Evolutionary conservation across 106 monocot species (phyloP).

Genomic region (Triglochin maritima): DNA sequence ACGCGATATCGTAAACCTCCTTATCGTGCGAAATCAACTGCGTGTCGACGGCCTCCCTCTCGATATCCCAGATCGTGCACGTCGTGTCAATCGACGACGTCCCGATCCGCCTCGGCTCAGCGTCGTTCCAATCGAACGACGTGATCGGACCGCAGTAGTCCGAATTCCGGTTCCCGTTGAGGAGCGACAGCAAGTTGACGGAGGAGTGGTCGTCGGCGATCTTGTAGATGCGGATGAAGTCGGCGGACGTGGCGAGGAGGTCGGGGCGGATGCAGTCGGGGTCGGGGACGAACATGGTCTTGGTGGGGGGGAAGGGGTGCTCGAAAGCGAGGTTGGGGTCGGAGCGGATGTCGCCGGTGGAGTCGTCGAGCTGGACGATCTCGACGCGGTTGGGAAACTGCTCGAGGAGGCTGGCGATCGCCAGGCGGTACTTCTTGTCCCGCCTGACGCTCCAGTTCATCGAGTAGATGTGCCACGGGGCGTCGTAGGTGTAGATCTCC

Average conservation of each 20-base stretch:
- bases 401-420: slow-evolving; percentile 84
- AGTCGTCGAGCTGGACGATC: slow-evolving; percentile 96
- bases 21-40: slow-evolving; percentile 98
- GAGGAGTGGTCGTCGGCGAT: slow-evolving; percentile 22
- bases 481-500: slow-evolving; percentile 99
- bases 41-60: slow-evolving; percentile 83
- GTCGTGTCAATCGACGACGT: slow-evolving; percentile 93
- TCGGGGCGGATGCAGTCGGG: slow-evolving; percentile 73
- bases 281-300: slow-evolving; percentile 88
- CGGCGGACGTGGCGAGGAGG: slow-evolving; percentile 90
- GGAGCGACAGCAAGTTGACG: slow-evolving; percentile 34
- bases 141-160: slow-evolving; percentile 98
- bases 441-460: slow-evolving; percentile 99
- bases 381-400: slow-evolving; percentile 75
- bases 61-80: slow-evolving; percentile 97
- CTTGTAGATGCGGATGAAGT: slow-evolving; percentile 88
- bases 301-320: slow-evolving; percentile 90
- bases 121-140: slow-evolving; percentile 99
- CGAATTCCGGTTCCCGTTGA: slow-evolving; percentile 91
- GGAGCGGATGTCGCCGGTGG: slow-evolving; percentile 88
- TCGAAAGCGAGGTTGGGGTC: slow-evolving; percentile 81
- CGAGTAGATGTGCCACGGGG: slow-evolving; percentile 95
- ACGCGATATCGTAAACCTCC: slow-evolving; percentile 95
- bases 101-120: slow-evolving; percentile 86
- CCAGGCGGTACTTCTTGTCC: slow-evolving; percentile 94